These are phyloP conservation scores for Carex parvula DNA, from an alignment of 176 grass and related monocot species.

Conservation along the genomic window DNA sequence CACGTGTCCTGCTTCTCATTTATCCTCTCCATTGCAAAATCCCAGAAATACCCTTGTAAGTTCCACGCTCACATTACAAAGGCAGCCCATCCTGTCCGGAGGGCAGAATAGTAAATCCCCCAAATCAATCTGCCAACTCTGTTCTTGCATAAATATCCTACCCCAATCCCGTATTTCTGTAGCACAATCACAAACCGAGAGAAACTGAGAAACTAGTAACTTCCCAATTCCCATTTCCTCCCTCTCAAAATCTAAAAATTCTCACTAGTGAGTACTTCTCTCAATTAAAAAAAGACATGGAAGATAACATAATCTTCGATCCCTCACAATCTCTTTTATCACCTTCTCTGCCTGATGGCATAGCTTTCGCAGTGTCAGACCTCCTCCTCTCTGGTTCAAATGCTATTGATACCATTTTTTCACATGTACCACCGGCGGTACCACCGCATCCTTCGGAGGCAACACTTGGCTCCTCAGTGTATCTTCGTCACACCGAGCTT, in stretches of 20 bases:
- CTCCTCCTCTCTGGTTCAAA: conserved; percentile 59
- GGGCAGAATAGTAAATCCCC: conserved; percentile 8
- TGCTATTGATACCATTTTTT: conserved; percentile 76
- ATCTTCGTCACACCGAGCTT: conserved; percentile 83
- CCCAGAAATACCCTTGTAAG: background rate
- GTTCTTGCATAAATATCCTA: conserved; percentile 3
- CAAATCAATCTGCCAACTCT: conserved; percentile 2
- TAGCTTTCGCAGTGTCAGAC: conserved; percentile 24
- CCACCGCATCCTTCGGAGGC: conserved; percentile 38
- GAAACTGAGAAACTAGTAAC: background rate
- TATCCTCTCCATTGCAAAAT: background rate
- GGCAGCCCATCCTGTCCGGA: background rate
- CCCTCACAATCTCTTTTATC: background rate
- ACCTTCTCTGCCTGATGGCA: conserved; percentile 21
- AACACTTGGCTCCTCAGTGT: conserved; percentile 78
- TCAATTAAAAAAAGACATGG: background rate
- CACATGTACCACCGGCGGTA: conserved; percentile 39
- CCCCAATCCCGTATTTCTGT: background rate
- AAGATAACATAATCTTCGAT: conserved; percentile 4
- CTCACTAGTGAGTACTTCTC: background rate
- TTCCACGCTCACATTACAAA: background rate
- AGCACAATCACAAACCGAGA: background rate
- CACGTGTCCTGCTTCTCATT: conserved; percentile 18
- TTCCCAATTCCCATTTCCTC: background rate
- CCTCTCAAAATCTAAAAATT: background rate